Evolutionary conservation across 2,329 filamentous ascomycete genomes (phyloP).

Genomic region (Pestalotiopsis sp.): DNA sequence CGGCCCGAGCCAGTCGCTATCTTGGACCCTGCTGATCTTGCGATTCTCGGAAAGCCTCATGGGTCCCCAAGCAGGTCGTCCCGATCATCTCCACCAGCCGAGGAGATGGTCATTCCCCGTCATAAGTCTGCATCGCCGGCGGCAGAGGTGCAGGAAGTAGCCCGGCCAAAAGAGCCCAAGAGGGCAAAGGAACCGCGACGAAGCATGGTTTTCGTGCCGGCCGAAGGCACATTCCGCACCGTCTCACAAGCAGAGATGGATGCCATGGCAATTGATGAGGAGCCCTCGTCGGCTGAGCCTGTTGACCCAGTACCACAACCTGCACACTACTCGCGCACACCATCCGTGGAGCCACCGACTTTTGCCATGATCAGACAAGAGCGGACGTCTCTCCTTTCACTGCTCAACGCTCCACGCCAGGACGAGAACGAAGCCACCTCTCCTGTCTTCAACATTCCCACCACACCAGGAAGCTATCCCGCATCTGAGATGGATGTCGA

Average conservation of each 20-base stretch:
- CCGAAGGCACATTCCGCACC: constrained; percentile 66
- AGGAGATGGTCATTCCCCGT: constrained; percentile 16
- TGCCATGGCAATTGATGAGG: constrained; percentile 39
- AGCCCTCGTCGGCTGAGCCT: constrained; percentile 31
- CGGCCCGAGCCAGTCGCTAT: constrained; percentile 38
- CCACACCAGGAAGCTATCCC: constrained; percentile 38
- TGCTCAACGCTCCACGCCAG: constrained; percentile 59
- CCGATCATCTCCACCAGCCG: constrained; percentile 28
- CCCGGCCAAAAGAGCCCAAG: constrained; percentile 30
- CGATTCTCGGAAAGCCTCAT: constrained; percentile 43
- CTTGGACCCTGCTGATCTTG: constrained; percentile 44
- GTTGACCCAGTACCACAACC: constrained; percentile 23
- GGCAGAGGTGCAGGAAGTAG: constrained; percentile 24
- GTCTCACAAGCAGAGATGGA: constrained; percentile 57
- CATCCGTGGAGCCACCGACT: constrained; percentile 65
- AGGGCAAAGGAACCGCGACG: constrained; percentile 45
- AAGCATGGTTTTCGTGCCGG: constrained; percentile 62
- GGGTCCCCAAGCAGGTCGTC: constrained; percentile 27
- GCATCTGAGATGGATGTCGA: constrained; percentile 1
- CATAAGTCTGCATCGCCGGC: constrained; percentile 27
- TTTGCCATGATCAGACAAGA: constrained; percentile 56
- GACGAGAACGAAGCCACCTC: constrained; percentile 35
- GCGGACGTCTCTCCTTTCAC: constrained; percentile 62
- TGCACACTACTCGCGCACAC: constrained; percentile 56
- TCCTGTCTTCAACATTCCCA: constrained; percentile 43